phyloP scores from a whole-genome alignment of 164 flowering plant species.

The Magnolia kwangsiensis region DNA sequence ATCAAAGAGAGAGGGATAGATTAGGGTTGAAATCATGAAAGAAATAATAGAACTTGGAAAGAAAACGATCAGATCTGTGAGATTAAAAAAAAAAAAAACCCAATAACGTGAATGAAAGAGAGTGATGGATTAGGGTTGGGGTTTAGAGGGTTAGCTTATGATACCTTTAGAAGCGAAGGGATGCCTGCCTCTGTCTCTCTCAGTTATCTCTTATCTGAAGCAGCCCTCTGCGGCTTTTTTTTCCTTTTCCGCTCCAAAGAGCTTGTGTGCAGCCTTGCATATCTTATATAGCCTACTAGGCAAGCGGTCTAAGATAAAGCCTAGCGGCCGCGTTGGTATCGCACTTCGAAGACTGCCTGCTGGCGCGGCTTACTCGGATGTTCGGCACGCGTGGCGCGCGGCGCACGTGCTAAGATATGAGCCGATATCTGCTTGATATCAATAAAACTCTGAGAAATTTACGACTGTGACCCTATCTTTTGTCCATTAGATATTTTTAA shows the following conservation, averaged over 20 bases:
- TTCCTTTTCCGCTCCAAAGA: conserved; percentile 5
- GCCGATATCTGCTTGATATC: no score
- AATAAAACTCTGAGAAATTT: no score
- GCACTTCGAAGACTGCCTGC: no score
- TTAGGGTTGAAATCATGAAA: conserved; percentile 23
- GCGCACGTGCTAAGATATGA: no score
- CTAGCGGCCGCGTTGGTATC: no score
- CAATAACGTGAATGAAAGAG: not conserved
- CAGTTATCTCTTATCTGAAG: not conserved
- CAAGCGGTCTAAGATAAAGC: no score
- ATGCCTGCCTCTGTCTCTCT: not conserved
- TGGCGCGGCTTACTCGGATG: no score
- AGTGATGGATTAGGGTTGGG: not conserved
- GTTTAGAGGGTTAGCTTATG: conserved; percentile 4
- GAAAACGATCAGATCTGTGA: conserved; percentile 12
- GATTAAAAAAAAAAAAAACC: not conserved
- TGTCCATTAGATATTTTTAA: no score
- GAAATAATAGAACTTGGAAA: not conserved
- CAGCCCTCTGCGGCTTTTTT: conserved; percentile 3
- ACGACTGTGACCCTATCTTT: no score
- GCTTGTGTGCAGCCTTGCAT: not conserved
- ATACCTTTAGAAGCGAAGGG: not conserved
- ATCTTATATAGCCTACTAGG: no score
- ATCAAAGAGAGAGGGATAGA: conserved; percentile 21
- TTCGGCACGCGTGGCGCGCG: no score